These are phyloP conservation scores for Candida lessepsii DNA, from an alignment of 805 yeast species.

Conservation along the genomic window DNA sequence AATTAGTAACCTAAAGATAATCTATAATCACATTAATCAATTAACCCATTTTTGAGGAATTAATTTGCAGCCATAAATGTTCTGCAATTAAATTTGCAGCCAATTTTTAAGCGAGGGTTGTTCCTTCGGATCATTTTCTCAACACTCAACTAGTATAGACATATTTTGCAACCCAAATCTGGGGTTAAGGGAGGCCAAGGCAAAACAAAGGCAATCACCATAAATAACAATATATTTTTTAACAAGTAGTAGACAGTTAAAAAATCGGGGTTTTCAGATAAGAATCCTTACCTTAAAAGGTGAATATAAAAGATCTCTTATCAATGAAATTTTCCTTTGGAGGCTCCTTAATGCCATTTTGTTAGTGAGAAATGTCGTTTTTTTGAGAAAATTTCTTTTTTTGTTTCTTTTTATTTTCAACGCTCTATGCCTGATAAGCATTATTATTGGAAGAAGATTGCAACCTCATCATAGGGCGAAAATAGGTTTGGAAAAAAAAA, in stretches of 20 bases:
- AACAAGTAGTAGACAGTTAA: too few relatives aligned
- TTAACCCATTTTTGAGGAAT: too few relatives aligned
- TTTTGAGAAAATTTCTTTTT: constrained; percentile 2
- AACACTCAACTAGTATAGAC: too few relatives aligned
- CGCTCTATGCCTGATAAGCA: constrained; percentile 4
- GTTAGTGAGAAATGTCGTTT: constrained; percentile 5
- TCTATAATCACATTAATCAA: too few relatives aligned
- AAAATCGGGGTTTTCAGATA: too few relatives aligned
- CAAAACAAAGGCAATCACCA: too few relatives aligned
- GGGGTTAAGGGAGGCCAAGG: background rate
- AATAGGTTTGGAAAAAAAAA: constrained; percentile 1
- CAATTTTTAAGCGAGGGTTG: too few relatives aligned
- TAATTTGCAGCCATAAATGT: too few relatives aligned
- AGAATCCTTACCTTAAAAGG: too few relatives aligned
- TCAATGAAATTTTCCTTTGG: constrained; percentile 6
- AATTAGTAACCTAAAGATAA: too few relatives aligned
- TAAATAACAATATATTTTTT: too few relatives aligned
- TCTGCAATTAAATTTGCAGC: too few relatives aligned
- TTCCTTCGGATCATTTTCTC: background rate
- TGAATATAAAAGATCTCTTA: constrained; percentile 2
- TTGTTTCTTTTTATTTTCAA: background rate
- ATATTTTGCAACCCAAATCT: background rate
- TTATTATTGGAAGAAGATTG: constrained; percentile 6
- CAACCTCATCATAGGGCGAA: constrained; percentile 7
- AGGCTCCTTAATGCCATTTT: background rate